phyloP scores from a whole-genome alignment of 164 flowering plant genomes.

The Nymphaea thermarum region DNA sequence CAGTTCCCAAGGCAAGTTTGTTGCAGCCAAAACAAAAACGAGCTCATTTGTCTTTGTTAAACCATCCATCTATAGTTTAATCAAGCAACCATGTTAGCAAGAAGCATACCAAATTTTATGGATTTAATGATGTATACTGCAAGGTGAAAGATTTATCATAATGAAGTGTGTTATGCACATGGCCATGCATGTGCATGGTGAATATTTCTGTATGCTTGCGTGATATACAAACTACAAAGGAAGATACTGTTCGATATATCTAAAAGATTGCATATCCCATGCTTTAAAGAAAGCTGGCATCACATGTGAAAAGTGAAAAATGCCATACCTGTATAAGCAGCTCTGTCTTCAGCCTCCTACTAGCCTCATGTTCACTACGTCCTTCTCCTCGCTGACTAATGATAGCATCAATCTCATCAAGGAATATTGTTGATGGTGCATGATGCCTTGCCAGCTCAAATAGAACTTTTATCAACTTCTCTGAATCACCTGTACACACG shows the following conservation, averaged over 20 bases:
- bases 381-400: constrained; percentile 98
- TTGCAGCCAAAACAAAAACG: constrained; percentile 97
- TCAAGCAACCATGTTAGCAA: background rate
- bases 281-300: too few relatives aligned
- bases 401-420: constrained; percentile 98
- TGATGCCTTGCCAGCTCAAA: constrained; percentile 99
- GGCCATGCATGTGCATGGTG: too few relatives aligned
- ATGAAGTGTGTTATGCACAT: too few relatives aligned
- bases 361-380: constrained; percentile 98
- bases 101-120: too few relatives aligned
- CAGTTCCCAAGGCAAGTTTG: constrained; percentile 98
- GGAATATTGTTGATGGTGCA: constrained; percentile 98
- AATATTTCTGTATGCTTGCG: too few relatives aligned
- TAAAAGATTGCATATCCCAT: too few relatives aligned
- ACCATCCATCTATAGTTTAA: constrained; percentile 95
- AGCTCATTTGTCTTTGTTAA: constrained; percentile 80
- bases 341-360: constrained; percentile 96
- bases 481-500: constrained; percentile 77
- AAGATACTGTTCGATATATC: too few relatives aligned
- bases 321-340: constrained; percentile 78
- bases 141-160: too few relatives aligned
- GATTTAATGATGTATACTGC: too few relatives aligned
- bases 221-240: too few relatives aligned
- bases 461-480: constrained; percentile 80
- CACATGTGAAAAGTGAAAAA: too few relatives aligned